Conservation (phyloP, 2,329 filamentous ascomycete species). For the Magnaporthiopsis incrustans region DNA sequence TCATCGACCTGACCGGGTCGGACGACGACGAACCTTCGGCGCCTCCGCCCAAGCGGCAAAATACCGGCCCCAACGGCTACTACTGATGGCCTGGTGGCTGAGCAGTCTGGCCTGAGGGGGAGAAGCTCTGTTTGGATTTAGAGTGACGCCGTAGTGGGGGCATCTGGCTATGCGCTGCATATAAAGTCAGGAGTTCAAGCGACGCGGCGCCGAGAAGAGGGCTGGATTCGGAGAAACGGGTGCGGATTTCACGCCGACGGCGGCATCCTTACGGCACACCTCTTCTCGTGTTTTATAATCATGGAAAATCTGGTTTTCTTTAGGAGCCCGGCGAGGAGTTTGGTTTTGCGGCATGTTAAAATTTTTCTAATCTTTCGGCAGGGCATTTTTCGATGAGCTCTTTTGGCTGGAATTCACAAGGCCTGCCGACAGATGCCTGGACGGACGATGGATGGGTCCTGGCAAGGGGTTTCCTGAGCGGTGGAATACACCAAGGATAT, state of each 20-base stretch:
- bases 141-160: background rate
- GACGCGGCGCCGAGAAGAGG: background rate
- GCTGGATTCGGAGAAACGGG: background rate
- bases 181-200: background rate
- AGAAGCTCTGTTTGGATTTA: background rate
- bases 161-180: background rate
- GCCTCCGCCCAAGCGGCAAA: slow-evolving; percentile 40
- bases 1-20: slow-evolving; percentile 53
- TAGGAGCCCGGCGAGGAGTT: background rate
- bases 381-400: background rate
- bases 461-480: background rate
- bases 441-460: background rate
- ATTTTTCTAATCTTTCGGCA: background rate
- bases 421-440: background rate
- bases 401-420: background rate
- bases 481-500: background rate
- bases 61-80: slow-evolving; percentile 14
- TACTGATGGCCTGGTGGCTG: background rate
- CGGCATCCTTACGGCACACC: background rate
- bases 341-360: background rate
- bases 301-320: background rate
- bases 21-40: slow-evolving; percentile 43
- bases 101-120: background rate
- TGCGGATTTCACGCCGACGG: background rate
- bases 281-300: background rate